A percentile compares a stretch with the other conserved stretches of the same genome.
Evolutionary conservation across 2,329 filamentous ascomycete genomes (phyloP).

Genomic region (Torrubiellomyces zombiae): DNA sequence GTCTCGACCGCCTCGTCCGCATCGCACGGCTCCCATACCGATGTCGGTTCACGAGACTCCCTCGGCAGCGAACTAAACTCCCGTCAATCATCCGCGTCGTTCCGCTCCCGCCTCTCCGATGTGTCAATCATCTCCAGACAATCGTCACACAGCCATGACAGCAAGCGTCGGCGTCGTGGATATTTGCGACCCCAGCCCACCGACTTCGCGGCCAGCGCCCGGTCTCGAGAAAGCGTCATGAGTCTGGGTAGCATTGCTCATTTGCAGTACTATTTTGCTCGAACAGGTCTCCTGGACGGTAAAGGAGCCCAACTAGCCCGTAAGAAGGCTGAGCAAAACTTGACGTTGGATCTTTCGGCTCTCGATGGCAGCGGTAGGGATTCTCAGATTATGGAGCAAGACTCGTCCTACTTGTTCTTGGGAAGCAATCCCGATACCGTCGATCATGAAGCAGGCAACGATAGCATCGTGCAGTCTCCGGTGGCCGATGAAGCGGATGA

Average conservation of each 20-base stretch:
- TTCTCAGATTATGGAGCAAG: constrained; percentile 29
- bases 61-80: constrained; percentile 35
- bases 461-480: constrained; percentile 29
- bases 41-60: constrained; percentile 34
- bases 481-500: constrained; percentile 25
- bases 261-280: constrained; percentile 94
- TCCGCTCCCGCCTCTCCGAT: constrained; percentile 27
- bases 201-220: constrained; percentile 78
- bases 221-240: constrained; percentile 85
- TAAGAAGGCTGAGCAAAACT: constrained; percentile 45
- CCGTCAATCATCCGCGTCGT: constrained; percentile 48
- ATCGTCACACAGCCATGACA: constrained; percentile 27
- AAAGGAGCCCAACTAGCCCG: constrained; percentile 77
- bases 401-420: constrained; percentile 44
- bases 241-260: constrained; percentile 93
- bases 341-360: constrained; percentile 39
- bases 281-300: constrained; percentile 82
- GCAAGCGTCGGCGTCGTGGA: constrained; percentile 45
- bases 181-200: constrained; percentile 80
- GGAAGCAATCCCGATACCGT: constrained; percentile 40
- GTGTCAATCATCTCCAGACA: constrained; percentile 22
- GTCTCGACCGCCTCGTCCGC: constrained; percentile 46
- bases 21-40: constrained; percentile 36
- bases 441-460: constrained; percentile 20
- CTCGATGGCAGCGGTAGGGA: constrained; percentile 20